Conservation (phyloP, 148 eudicot species). For the Polygonum maritimum region DNA sequence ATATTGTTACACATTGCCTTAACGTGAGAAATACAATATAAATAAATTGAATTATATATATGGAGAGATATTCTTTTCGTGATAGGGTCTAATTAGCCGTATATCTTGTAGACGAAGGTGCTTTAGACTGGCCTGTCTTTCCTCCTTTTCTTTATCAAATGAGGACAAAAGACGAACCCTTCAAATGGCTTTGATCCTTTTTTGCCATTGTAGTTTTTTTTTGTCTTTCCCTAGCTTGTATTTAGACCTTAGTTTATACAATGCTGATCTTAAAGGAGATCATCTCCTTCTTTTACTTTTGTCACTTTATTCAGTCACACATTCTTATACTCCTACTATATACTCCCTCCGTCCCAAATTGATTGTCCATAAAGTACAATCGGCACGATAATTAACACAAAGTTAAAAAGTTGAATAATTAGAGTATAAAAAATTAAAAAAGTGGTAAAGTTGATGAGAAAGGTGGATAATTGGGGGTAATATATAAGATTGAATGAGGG, state of each 20-base stretch:
- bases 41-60: neutral
- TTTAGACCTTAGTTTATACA: conserved; percentile 1
- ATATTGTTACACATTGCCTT: neutral
- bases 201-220: conserved; percentile 3
- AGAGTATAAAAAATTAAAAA: too few species aligned
- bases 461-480: too few species aligned
- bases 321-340: neutral
- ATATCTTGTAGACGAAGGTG: conserved; percentile 8
- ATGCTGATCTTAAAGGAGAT: conserved; percentile 4
- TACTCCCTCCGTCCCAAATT: neutral
- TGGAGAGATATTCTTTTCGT: conserved; percentile 8
- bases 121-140: neutral
- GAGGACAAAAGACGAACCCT: conserved; percentile 8
- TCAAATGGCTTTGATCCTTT: neutral
- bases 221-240: neutral
- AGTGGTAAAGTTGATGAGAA: too few species aligned
- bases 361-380: too few species aligned
- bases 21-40: neutral
- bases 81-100: conserved; percentile 7
- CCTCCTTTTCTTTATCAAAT: conserved; percentile 5
- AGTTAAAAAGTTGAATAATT: too few species aligned
- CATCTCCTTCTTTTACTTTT: conserved; percentile 8
- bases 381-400: too few species aligned
- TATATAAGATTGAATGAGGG: too few species aligned
- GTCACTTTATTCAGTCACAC: neutral